Evolutionary conservation across 495 filamentous ascomycete species (phyloP), one percentile per base, ranked within the genome.

Genomic region (Sabuloglossum arenarium): DNA sequence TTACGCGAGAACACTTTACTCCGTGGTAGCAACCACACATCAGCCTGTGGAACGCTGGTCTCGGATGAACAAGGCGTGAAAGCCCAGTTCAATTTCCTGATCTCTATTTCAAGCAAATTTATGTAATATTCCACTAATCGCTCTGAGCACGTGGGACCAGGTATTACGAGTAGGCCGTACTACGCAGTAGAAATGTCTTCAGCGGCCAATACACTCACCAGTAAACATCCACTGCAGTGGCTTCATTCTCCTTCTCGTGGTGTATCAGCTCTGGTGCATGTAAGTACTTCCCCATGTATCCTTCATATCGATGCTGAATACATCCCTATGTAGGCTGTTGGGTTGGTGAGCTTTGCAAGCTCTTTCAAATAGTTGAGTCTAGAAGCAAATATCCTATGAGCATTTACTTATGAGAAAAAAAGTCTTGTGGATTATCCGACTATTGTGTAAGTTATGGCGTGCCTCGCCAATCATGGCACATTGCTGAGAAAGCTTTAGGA

Each of bases 401-500:
- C 6, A 46, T 23, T 45, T 24, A 16, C 55, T 56, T 10, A 56
- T 19, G 14, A n/a, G 24, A 25, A 27, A n/a, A 49, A 4, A 11
- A 58, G 56, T 21, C 49, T 58, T 19, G 47, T 58, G 27, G 50
- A 58, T n/a, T 58, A 34, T 8, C 56, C 56, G n/a, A 58, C 11
- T 23, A 23, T 34, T 21, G 54, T 58, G 56, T 58, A 31, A 55
- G 55, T 14, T 14, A 24, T 3, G 6, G 9, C n/a, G 21, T 31
- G 2, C 9, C 52, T 51, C n/a, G 51, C 28, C 4, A 8, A 4
- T 37, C 3, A 14, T 3, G 30, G 24, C 12, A 14, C 10, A 46
- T 23, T 32, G 45, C 10, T 32, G 12, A 59, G 31, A 32, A 42
- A 16, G 42, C 55, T 58, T 59, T 49, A 79, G 83, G 53, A 81